phyloP scores from a whole-genome alignment of 805 yeast genomes.

The Metschnikowia koreensis region DNA sequence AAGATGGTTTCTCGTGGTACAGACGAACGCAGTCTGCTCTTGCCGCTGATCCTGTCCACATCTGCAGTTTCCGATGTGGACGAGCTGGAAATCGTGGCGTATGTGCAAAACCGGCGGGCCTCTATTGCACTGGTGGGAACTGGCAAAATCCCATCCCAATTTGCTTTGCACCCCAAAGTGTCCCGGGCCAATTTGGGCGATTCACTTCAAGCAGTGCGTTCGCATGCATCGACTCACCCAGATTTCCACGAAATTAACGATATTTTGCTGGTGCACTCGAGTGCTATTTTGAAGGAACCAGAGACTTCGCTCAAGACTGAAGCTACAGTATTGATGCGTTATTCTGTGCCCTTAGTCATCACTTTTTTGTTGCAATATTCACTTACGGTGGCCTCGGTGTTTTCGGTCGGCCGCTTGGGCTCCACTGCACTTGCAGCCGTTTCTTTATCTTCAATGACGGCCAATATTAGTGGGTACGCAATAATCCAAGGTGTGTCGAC shows the following conservation, averaged over 20 bases:
- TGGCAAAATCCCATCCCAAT: slow-evolving; percentile 16
- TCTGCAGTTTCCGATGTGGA: slow-evolving; percentile 21
- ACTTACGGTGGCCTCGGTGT: slow-evolving; percentile 71
- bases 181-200: slow-evolving; percentile 18
- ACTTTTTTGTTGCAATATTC: slow-evolving; percentile 73
- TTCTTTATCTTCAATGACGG: slow-evolving; percentile 73
- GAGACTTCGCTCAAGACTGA: slow-evolving; percentile 43
- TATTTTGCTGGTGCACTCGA: slow-evolving; percentile 25
- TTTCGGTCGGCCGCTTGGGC: slow-evolving; percentile 74
- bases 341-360: slow-evolving; percentile 57
- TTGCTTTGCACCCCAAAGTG: slow-evolving; percentile 15
- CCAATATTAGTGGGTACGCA: slow-evolving; percentile 72
- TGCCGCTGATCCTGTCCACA: slow-evolving; percentile 5
- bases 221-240: slow-evolving; percentile 7
- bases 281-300: slow-evolving; percentile 33
- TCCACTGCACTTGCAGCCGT: slow-evolving; percentile 72
- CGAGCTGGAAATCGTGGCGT: slow-evolving; percentile 37
- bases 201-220: slow-evolving; percentile 13
- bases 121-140: slow-evolving; percentile 37
- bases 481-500: slow-evolving; percentile 78
- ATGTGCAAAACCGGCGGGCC: slow-evolving; percentile 38
- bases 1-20: slow-evolving; percentile 1
- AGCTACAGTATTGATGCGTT: slow-evolving; percentile 34
- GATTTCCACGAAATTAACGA: slow-evolving; percentile 15
- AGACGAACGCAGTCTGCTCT: slow-evolving; percentile 7